phyloP scores from a whole-genome alignment of 139 green algal species.

The Desmodesmus armatus region DNA sequence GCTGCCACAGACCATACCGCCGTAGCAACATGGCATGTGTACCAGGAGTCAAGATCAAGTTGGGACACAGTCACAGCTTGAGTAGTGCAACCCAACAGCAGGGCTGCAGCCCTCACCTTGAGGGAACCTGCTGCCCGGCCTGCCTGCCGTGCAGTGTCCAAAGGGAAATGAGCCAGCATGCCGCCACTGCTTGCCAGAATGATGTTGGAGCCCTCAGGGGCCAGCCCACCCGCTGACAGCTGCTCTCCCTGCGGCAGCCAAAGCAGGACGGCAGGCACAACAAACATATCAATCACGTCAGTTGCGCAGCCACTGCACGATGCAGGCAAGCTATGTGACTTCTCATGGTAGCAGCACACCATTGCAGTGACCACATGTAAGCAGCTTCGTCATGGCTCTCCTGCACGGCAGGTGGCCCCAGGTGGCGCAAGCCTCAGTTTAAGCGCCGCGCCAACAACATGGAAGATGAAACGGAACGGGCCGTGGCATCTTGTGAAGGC shows the following conservation, averaged over 20 bases:
- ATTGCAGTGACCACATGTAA: not conserved
- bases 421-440: too few species aligned
- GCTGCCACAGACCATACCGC: not conserved
- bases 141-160: not conserved
- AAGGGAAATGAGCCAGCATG: slow-evolving; percentile 55
- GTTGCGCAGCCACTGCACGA: too few species aligned
- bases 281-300: too few species aligned
- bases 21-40: not conserved
- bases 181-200: slow-evolving; percentile 67
- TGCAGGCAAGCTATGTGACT: too few species aligned
- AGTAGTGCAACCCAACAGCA: slow-evolving; percentile 2
- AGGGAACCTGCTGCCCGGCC: slow-evolving; percentile 23
- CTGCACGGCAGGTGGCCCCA: too few species aligned
- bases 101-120: slow-evolving; percentile 41
- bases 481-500: too few species aligned
- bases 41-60: not conserved
- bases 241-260: slow-evolving; percentile 50
- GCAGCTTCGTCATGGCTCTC: not conserved
- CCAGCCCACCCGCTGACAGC: slow-evolving; percentile 65
- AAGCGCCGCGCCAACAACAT: too few species aligned
- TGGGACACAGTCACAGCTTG: not conserved
- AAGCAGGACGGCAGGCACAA: not conserved
- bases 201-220: slow-evolving; percentile 50
- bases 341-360: too few species aligned
- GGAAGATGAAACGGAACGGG: too few species aligned